phyloP scores from a whole-genome alignment of 2,329 filamentous ascomycete genomes.

The Orbilia quercus region DNA sequence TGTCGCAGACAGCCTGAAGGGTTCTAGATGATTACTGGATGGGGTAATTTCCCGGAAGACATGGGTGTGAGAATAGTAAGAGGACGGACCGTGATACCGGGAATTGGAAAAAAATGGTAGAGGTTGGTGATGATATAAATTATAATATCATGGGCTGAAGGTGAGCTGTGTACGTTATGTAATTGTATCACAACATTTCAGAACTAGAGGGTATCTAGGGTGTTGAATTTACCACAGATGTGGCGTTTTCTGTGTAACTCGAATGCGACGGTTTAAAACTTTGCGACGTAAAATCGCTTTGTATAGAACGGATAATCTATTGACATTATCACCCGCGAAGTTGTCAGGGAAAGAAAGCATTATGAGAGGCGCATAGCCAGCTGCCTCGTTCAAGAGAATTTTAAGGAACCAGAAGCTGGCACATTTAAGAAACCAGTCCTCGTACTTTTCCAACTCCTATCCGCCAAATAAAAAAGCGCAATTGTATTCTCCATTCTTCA shows the following conservation, averaged over 20 bases:
- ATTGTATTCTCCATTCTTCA: not conserved
- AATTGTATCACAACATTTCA: too few relatives aligned
- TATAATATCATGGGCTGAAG: too few relatives aligned
- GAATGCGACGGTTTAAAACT: constrained; percentile 8
- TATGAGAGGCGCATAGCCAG: too few relatives aligned
- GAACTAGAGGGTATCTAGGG: too few relatives aligned
- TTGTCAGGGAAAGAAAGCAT: too few relatives aligned
- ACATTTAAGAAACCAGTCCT: not conserved
- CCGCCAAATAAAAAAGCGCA: not conserved
- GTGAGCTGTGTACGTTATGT: too few relatives aligned
- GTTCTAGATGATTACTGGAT: constrained; percentile 56
- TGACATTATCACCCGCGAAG: too few relatives aligned
- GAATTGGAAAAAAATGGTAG: constrained; percentile 18
- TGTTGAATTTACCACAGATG: too few relatives aligned
- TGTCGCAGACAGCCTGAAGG: constrained; percentile 50
- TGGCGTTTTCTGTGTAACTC: constrained; percentile 1
- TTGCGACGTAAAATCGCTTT: too few relatives aligned
- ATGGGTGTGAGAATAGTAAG: constrained; percentile 23
- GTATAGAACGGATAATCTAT: too few relatives aligned
- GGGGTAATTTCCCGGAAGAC: constrained; percentile 49
- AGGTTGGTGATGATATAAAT: constrained; percentile 35
- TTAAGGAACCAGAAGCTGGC: not conserved
- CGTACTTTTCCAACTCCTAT: constrained; percentile 26
- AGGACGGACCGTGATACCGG: constrained; percentile 53
- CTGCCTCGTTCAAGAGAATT: not conserved